Percentiles rank a stretch among this genome's conserved stretches.
These are phyloP conservation scores for Elsinoe perseae DNA, from an alignment of 2,329 filamentous ascomycete genomes.

Conservation along the genomic window DNA sequence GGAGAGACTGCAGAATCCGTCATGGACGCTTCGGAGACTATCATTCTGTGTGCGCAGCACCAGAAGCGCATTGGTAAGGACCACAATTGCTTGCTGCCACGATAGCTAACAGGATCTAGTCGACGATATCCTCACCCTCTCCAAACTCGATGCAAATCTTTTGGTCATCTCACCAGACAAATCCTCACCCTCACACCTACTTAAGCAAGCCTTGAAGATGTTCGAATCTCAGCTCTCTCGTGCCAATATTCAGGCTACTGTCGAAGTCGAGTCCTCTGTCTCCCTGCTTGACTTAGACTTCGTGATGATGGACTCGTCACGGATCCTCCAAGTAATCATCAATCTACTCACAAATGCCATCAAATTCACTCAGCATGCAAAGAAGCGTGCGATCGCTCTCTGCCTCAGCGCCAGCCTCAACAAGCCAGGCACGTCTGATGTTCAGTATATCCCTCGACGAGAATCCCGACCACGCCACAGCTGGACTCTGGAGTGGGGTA, in stretches of 20 bases:
- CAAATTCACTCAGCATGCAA: constrained; percentile 22
- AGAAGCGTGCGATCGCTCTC: constrained; percentile 12
- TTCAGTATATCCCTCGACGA: constrained; percentile 9
- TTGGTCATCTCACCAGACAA: constrained; percentile 35
- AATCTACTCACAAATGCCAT: constrained; percentile 28
- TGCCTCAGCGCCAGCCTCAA: background rate
- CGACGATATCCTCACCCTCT: constrained; percentile 34
- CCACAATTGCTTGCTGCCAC: background rate
- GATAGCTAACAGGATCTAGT: background rate
- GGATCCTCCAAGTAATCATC: constrained; percentile 33
- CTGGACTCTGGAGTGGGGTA: constrained; percentile 20
- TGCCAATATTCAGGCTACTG: constrained; percentile 26
- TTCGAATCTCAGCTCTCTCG: constrained; percentile 33
- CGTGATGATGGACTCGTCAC: constrained; percentile 31
- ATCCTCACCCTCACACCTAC: constrained; percentile 30
- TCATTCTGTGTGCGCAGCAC: constrained; percentile 27
- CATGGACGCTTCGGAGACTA: constrained; percentile 24
- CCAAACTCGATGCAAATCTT: constrained; percentile 28
- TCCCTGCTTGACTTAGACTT: constrained; percentile 26
- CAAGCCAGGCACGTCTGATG: background rate
- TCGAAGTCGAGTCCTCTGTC: constrained; percentile 28
- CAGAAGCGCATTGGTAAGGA: constrained; percentile 30
- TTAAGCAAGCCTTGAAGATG: constrained; percentile 31
- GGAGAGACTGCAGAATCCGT: constrained; percentile 13
- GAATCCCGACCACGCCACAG: constrained; percentile 35